Conservation (phyloP, 1,284 basidiomycete genomes). For the Mycena sp. region DNA sequence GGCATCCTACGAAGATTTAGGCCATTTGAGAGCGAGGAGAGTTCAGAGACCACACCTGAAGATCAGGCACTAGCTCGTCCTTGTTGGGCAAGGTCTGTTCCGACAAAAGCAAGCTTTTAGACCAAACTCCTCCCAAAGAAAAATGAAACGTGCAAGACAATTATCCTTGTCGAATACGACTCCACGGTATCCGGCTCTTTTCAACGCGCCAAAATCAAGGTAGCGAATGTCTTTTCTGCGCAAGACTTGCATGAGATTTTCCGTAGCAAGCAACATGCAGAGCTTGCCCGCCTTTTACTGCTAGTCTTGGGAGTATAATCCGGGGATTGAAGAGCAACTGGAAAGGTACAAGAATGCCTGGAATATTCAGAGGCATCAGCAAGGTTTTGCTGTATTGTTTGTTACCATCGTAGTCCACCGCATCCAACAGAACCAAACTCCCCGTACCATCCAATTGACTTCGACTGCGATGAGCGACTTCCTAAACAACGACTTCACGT, state of each 20-base stretch:
- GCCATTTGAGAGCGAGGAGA: neutral
- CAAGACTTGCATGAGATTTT: constrained; percentile 29
- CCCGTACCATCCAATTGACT: too few relatives aligned
- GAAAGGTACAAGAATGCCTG: constrained; percentile 80
- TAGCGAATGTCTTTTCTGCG: constrained; percentile 85
- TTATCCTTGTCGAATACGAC: constrained; percentile 98
- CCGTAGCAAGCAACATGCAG: neutral
- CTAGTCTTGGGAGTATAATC: constrained; percentile 76
- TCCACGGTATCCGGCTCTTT: constrained; percentile 82
- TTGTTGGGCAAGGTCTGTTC: constrained; percentile 80
- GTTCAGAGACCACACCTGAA: constrained; percentile 51
- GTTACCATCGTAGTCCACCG: too few relatives aligned
- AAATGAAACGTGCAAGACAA: constrained; percentile 66
- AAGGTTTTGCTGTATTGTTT: neutral
- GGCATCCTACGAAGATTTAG: constrained; percentile 59
- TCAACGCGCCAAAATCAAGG: constrained; percentile 85
- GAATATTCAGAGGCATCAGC: constrained; percentile 85
- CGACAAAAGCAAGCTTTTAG: neutral
- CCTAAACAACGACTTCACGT: constrained; percentile 40
- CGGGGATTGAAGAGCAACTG: constrained; percentile 79
- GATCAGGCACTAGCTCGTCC: constrained; percentile 78
- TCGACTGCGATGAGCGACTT: constrained; percentile 48
- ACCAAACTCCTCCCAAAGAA: too few relatives aligned
- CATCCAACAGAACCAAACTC: too few relatives aligned
- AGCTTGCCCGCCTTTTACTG: constrained; percentile 69